Percentiles rank a stretch among this genome's conserved stretches.
Conservation (phyloP, 2,329 filamentous ascomycete genomes). For the Aureobasidium zeae region DNA sequence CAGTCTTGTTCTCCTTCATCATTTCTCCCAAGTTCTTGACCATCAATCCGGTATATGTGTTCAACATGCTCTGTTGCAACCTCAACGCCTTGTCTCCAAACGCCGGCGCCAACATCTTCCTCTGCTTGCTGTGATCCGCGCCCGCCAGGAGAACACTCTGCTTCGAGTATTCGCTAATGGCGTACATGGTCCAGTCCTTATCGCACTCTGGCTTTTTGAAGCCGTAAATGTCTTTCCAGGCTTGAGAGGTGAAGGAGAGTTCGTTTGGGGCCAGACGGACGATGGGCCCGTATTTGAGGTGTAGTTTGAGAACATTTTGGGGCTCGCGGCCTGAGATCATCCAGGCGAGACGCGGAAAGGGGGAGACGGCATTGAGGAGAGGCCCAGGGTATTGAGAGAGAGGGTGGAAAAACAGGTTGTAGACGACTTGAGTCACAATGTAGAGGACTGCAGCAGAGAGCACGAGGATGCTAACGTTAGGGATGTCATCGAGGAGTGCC, state of each 20-base stretch:
- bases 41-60: slow-evolving; percentile 34
- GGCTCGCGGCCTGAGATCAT: slow-evolving; percentile 5
- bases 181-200: slow-evolving; percentile 13
- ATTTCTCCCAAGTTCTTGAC: slow-evolving; percentile 26
- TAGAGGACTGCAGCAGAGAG: not conserved
- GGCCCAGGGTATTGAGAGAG: slow-evolving; percentile 12
- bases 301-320: slow-evolving; percentile 20
- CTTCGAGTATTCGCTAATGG: not conserved
- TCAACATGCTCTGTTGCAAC: slow-evolving; percentile 32
- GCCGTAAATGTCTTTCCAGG: slow-evolving; percentile 31
- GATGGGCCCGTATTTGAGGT: slow-evolving; percentile 31
- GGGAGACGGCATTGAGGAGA: not conserved
- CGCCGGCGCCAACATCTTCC: slow-evolving; percentile 31
- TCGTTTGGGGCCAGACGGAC: slow-evolving; percentile 35
- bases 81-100: slow-evolving; percentile 36
- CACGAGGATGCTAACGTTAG: not conserved
- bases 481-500: slow-evolving; percentile 1
- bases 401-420: slow-evolving; percentile 13
- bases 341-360: not conserved
- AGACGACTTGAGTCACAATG: slow-evolving; percentile 2
- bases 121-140: slow-evolving; percentile 27
- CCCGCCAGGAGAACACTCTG: slow-evolving; percentile 22
- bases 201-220: slow-evolving; percentile 15
- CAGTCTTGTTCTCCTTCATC: slow-evolving; percentile 15
- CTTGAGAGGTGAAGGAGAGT: slow-evolving; percentile 28